Evolutionary conservation across 257 asterid genomes (phyloP).

Genomic region (Striga asiatica): DNA sequence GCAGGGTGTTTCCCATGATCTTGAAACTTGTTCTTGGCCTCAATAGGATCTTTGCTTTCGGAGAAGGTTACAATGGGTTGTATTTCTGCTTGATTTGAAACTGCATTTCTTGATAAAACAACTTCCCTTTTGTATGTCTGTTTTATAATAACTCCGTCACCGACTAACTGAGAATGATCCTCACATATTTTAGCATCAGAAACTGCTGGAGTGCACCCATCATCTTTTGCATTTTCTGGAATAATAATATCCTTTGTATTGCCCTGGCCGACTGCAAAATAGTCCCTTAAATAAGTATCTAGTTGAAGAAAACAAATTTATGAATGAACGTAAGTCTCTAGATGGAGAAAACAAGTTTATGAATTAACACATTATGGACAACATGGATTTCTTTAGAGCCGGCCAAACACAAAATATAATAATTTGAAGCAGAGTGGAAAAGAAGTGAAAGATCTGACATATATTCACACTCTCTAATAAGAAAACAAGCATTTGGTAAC

Average conservation of each 20-base stretch:
- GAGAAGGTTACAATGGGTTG: slow-evolving; percentile 28
- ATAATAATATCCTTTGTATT: slow-evolving; percentile 20
- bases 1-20: slow-evolving; percentile 28
- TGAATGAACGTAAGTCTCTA: no score
- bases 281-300: background rate
- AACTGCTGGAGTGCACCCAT: slow-evolving; percentile 22
- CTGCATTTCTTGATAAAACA: slow-evolving; percentile 34
- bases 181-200: slow-evolving; percentile 23
- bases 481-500: no score
- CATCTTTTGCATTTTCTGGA: slow-evolving; percentile 24
- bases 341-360: background rate
- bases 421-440: no score
- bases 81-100: slow-evolving; percentile 28
- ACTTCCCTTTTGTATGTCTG: slow-evolving; percentile 43
- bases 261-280: slow-evolving; percentile 30
- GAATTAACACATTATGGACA: no score
- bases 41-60: slow-evolving; percentile 25
- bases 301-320: background rate
- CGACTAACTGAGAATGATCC: slow-evolving; percentile 29
- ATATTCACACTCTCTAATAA: no score
- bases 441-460: no score
- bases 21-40: slow-evolving; percentile 27
- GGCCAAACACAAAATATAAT: no score
- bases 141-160: slow-evolving; percentile 28
- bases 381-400: no score